These are phyloP conservation scores for Mucor circinelloides DNA, from an alignment of 371 early-diverging fungal species.

Conservation along the genomic window DNA sequence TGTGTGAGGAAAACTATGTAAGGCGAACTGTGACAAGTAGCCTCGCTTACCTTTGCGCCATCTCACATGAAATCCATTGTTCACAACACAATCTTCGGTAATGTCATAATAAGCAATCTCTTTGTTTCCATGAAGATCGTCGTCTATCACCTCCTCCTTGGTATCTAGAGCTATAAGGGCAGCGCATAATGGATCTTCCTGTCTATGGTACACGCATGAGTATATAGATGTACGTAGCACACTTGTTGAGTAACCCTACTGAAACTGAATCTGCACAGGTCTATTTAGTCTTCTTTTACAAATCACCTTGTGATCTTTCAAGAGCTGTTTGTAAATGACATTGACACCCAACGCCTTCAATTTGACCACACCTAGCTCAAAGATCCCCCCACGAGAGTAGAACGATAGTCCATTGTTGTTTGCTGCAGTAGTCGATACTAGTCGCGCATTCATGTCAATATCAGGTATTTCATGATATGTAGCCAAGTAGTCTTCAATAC, in stretches of 20 bases:
- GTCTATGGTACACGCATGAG: neutral
- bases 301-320: neutral
- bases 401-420: conserved; percentile 6
- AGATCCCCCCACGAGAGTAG: conserved; percentile 3
- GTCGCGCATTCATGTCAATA: neutral
- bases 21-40: neutral
- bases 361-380: conserved; percentile 9
- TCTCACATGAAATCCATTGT: conserved; percentile 36
- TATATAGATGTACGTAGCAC: neutral
- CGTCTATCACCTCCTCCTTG: conserved; percentile 9
- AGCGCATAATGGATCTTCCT: conserved; percentile 21
- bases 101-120: conserved; percentile 22
- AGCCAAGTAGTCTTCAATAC: conserved; percentile 12
- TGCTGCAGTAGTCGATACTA: neutral
- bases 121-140: conserved; percentile 20
- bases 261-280: conserved; percentile 20
- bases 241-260: neutral
- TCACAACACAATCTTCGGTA: conserved; percentile 20
- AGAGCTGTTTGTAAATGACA: conserved; percentile 3
- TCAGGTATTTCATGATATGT: neutral
- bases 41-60: conserved; percentile 31
- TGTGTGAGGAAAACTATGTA: neutral
- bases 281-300: conserved; percentile 7
- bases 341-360: neutral
- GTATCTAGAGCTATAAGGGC: conserved; percentile 13